Evolutionary conservation across 2,329 filamentous ascomycete species (phyloP).

Genomic region (Cucurbitaria berberidis): DNA sequence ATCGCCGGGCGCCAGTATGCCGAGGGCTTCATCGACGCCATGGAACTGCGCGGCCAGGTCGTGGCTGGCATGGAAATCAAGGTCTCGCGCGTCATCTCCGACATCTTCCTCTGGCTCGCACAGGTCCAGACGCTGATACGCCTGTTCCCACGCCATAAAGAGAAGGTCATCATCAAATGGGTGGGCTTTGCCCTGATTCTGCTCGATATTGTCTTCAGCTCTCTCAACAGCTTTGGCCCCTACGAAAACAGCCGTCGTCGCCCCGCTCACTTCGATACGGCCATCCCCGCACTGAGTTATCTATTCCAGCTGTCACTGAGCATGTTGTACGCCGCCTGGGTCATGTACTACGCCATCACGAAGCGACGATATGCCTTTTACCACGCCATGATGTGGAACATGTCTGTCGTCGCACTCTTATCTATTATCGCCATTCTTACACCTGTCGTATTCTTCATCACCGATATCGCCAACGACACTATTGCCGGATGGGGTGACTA

Average conservation of each 20-base stretch:
- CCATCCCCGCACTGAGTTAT: slow-evolving; percentile 89
- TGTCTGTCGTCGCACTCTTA: slow-evolving; percentile 77
- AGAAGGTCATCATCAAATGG: slow-evolving; percentile 99
- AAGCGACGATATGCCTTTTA: slow-evolving; percentile 92
- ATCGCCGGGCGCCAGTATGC: slow-evolving; percentile 84
- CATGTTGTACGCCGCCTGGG: slow-evolving; percentile 89
- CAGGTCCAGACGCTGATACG: slow-evolving; percentile 97
- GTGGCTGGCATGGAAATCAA: slow-evolving; percentile 86
- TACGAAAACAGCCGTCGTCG: slow-evolving; percentile 62
- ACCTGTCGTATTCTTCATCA: slow-evolving; percentile 89
- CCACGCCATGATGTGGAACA: slow-evolving; percentile 88
- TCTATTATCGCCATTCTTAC: slow-evolving; percentile 84
- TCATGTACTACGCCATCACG: slow-evolving; percentile 90
- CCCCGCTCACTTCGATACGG: slow-evolving; percentile 81
- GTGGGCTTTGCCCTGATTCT: slow-evolving; percentile 92
- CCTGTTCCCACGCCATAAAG: slow-evolving; percentile 92
- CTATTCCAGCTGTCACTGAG: slow-evolving; percentile 87
- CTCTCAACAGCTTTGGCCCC: slow-evolving; percentile 81
- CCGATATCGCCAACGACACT: slow-evolving; percentile 84
- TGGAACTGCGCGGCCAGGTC: slow-evolving; percentile 75
- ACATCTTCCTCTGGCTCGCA: slow-evolving; percentile 95
- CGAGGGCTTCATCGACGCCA: slow-evolving; percentile 79
- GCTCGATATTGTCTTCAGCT: slow-evolving; percentile 88
- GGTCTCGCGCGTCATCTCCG: slow-evolving; percentile 88
- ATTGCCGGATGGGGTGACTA: slow-evolving; percentile 95